Evolutionary conservation across 2,329 filamentous ascomycete genomes (phyloP), one percentile per base, ranked within the genome.

Genomic region (Fusarium sp.): DNA sequence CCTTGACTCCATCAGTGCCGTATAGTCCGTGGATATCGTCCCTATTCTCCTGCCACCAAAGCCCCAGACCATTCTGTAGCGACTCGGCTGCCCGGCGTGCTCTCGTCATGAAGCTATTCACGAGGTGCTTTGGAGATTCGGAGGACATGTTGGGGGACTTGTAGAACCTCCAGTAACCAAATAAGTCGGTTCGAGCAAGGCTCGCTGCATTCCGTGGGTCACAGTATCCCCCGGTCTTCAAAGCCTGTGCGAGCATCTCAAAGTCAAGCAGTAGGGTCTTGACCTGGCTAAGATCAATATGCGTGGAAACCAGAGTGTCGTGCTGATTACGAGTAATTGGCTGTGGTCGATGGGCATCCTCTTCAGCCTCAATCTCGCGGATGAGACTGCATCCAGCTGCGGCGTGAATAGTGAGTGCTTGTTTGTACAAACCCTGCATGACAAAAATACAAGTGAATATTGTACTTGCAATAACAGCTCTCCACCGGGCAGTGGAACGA

Each of bases 351-450:
- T 23, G 17, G 23, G 25, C 21, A 17, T n/a, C 15, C 19, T 44
- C 39, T 14, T 50, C 48, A 23, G 25, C 8, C 21, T 50, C 29
- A 9, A 50, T 31, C 6, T 50, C 47, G 15, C 39, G 7, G 13
- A 50, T 39, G 8, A 50, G 38, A n/a, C 27, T 54, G 17, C 38
- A 49, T 23, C 44, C 51, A 31, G 51, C 51, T 10, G 31, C 19
- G 11, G 36, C 29, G 23, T 54, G 51, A 9, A 54, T 17, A 9
- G 13, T 11, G 9, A 46, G 43, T 5, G 45, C 19, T 23, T 49
- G 44, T 9, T 47, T 17, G 3, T 53, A 38, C 17, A 53, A 17
- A 7, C 50, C 50, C 14, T 52, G 41, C 1, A 52, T 13, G 11
- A 17, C 32, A 13, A 37, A 53, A 15, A 49, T 48, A 15, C 31